Conservation (phyloP, 176 grass and related monocot species). For the Ampelocalamus luodianensis region DNA sequence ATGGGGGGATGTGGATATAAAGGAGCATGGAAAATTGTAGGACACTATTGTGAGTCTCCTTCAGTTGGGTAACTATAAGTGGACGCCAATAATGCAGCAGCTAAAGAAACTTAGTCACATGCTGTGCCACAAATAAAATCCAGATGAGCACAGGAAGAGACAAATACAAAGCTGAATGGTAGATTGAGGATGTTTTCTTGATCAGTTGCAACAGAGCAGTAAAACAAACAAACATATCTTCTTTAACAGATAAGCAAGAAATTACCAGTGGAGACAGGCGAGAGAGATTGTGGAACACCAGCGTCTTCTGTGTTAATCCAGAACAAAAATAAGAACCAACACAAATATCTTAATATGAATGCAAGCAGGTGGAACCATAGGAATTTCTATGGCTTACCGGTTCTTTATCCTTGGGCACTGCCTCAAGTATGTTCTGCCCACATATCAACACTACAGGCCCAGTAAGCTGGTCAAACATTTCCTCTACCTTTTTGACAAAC, state of each 20-base stretch:
- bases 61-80: neutral
- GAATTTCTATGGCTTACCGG: constrained; percentile 49
- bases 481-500: constrained; percentile 72
- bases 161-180: constrained; percentile 14
- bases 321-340: constrained; percentile 28
- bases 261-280: constrained; percentile 51
- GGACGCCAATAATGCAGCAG: neutral
- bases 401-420: constrained; percentile 55
- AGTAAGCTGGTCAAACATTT: constrained; percentile 76
- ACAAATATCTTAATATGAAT: constrained; percentile 27
- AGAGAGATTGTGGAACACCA: constrained; percentile 42
- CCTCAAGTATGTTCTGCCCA: constrained; percentile 70
- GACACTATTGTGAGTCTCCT: neutral
- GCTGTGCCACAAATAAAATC: neutral
- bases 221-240: constrained; percentile 34
- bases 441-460: constrained; percentile 87
- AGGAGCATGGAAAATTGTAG: neutral
- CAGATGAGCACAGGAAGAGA: constrained; percentile 10
- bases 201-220: neutral
- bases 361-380: neutral
- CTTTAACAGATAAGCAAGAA: constrained; percentile 24
- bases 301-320: constrained; percentile 37
- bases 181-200: neutral
- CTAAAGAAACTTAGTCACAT: constrained; percentile 1
- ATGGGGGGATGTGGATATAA: neutral